phyloP scores from a whole-genome alignment of 192 early-diverging fungal species.

The Neocallimastix lanati region DNA sequence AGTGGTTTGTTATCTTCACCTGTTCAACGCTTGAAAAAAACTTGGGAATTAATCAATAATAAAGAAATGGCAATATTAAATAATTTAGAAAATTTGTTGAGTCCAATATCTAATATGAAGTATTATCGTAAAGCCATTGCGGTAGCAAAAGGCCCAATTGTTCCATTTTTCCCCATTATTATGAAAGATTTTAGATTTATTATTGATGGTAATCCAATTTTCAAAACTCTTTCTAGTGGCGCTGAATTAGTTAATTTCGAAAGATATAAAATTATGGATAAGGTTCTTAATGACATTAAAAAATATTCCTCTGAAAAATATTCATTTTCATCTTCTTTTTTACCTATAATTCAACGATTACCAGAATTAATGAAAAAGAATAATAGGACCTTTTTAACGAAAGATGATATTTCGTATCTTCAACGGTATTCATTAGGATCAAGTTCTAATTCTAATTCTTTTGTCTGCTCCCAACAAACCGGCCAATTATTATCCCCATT shows the following conservation, averaged over 20 bases:
- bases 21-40: slow-evolving; percentile 29
- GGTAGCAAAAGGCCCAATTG: slow-evolving; percentile 13
- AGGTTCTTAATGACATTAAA: not conserved
- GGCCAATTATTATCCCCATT: not conserved
- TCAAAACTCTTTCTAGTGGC: not conserved
- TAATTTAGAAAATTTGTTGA: slow-evolving; percentile 34
- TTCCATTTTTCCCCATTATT: slow-evolving; percentile 47
- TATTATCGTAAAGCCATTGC: slow-evolving; percentile 32
- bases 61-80: slow-evolving; percentile 18
- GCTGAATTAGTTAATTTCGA: not conserved
- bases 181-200: slow-evolving; percentile 59
- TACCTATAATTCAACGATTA: not conserved
- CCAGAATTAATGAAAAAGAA: not conserved
- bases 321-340: not conserved
- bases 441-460: not conserved
- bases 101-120: slow-evolving; percentile 44
- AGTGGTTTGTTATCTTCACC: slow-evolving; percentile 32
- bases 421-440: not conserved
- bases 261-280: not conserved
- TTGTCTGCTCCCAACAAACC: not conserved
- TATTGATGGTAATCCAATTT: slow-evolving; percentile 44
- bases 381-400: not conserved
- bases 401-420: not conserved
- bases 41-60: slow-evolving; percentile 33
- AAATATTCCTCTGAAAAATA: not conserved